These are phyloP conservation scores for Venturia oleaginea DNA, from an alignment of 2,329 filamentous ascomycete genomes.

Conservation along the genomic window DNA sequence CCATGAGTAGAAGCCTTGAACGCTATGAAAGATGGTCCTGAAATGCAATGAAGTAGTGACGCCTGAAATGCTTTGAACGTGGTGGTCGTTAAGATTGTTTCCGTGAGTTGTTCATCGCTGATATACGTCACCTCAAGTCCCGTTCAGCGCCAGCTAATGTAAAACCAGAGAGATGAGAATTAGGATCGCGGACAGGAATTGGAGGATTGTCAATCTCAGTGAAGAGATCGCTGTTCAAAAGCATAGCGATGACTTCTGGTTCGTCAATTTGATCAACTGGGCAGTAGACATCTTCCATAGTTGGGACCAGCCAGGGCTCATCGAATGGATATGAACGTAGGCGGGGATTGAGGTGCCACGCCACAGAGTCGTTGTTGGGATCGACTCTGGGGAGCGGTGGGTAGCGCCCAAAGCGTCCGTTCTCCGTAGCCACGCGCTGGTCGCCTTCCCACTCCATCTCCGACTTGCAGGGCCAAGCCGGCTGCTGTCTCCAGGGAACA, in stretches of 20 bases:
- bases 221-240: conserved; percentile 9
- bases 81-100: background rate
- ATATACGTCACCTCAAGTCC: background rate
- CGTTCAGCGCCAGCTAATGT: background rate
- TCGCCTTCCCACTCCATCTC: conserved; percentile 14
- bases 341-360: background rate
- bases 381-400: conserved; percentile 11
- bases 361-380: conserved; percentile 1
- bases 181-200: conserved; percentile 2
- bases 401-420: conserved; percentile 12
- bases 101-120: background rate
- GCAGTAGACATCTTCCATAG: conserved; percentile 7
- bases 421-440: conserved; percentile 11
- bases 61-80: conserved; percentile 3
- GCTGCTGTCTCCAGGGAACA: conserved; percentile 2
- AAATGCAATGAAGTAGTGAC: background rate
- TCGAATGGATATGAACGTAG: conserved; percentile 3
- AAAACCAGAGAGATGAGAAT: background rate
- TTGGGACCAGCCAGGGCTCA: conserved; percentile 10
- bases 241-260: background rate
- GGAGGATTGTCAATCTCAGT: background rate
- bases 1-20: background rate
- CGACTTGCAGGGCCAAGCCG: conserved; percentile 5
- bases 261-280: conserved; percentile 9
- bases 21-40: background rate